These are phyloP conservation scores for Neoconidiobolus thromboides DNA, from an alignment of 371 early-diverging fungal genomes.

Conservation along the genomic window DNA sequence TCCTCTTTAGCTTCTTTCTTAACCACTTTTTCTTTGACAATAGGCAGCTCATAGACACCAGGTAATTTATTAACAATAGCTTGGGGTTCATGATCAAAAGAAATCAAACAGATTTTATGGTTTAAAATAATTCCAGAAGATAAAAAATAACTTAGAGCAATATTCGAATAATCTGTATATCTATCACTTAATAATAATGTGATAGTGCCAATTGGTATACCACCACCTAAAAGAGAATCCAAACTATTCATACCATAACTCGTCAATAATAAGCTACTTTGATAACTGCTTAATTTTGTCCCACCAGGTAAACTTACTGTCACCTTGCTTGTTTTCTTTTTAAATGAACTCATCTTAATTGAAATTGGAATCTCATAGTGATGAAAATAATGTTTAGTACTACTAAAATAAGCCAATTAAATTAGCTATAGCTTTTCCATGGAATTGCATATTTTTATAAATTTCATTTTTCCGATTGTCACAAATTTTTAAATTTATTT, in stretches of 20 bases:
- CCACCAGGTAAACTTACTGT: not conserved
- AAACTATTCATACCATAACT: not conserved
- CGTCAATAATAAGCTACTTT: not conserved
- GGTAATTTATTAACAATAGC: not conserved
- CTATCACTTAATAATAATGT: constrained; percentile 24
- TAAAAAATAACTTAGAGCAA: not conserved
- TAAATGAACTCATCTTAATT: too few relatives aligned
- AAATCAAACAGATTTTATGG: not conserved
- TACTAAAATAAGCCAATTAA: too few relatives aligned
- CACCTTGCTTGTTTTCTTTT: too few relatives aligned
- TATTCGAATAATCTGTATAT: not conserved
- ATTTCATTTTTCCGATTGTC: too few relatives aligned
- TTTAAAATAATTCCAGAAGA: not conserved
- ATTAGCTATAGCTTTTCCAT: too few relatives aligned
- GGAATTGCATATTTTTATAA: too few relatives aligned
- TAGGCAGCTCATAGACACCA: not conserved
- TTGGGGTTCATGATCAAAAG: not conserved
- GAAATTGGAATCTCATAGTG: too few relatives aligned
- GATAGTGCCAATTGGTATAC: constrained; percentile 66
- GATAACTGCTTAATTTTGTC: not conserved
- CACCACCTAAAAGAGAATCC: constrained; percentile 36
- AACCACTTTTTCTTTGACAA: not conserved
- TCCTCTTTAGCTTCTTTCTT: not conserved
- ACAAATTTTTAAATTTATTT: too few relatives aligned
- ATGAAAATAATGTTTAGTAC: too few relatives aligned